phyloP scores from a whole-genome alignment of 441 rosid species.

The Corymbia calophylla region DNA sequence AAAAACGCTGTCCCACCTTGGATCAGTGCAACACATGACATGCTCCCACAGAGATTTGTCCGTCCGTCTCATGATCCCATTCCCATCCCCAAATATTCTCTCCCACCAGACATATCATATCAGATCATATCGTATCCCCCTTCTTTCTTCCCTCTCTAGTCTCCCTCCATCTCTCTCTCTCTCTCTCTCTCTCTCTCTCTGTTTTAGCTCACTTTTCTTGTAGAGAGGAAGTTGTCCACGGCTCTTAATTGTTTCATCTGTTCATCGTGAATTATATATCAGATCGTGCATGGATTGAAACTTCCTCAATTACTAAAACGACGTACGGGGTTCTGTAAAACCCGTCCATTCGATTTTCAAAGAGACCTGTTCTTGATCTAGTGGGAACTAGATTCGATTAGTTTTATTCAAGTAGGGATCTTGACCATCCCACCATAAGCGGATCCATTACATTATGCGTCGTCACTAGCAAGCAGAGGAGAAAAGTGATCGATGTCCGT shows the following conservation, averaged over 20 bases:
- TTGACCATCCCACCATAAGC: neutral
- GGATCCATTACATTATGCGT: neutral
- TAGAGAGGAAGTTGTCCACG: neutral
- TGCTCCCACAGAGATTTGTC: neutral
- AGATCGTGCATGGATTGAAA: neutral
- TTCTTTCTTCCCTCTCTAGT: neutral
- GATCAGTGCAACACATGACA: neutral
- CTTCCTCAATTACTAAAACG: neutral
- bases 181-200: neutral
- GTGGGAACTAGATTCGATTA: neutral
- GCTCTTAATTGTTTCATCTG: neutral
- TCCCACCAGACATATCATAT: neutral
- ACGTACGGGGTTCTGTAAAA: neutral
- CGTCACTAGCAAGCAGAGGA: neutral
- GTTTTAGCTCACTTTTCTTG: neutral
- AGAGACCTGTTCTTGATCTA: neutral
- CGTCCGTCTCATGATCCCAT: neutral
- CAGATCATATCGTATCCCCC: neutral
- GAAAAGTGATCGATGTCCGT: neutral
- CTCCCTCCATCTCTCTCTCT: neutral
- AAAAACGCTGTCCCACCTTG: neutral
- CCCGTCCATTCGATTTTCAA: neutral
- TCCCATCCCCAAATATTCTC: neutral
- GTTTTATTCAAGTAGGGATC: neutral
- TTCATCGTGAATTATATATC: neutral